phyloP scores from a whole-genome alignment of 192 early-diverging fungal genomes.

The Cetraspora pellucida region DNA sequence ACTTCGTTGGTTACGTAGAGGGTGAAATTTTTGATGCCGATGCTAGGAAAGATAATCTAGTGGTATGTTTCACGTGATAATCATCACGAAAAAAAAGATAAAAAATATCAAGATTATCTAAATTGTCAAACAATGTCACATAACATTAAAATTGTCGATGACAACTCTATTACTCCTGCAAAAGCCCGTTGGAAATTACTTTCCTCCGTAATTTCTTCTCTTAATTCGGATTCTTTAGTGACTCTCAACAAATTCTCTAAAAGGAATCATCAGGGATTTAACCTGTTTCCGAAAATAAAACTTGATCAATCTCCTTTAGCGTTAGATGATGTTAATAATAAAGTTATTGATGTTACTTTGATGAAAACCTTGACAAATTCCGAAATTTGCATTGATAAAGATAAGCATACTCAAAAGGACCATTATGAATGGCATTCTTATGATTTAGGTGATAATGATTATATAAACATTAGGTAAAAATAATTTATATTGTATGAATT shows the following conservation, averaged over 20 bases:
- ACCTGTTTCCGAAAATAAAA: not conserved
- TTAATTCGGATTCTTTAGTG: not conserved
- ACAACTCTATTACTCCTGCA: not conserved
- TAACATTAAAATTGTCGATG: too few species aligned
- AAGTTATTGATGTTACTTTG: not conserved
- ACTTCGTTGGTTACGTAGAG: too few species aligned
- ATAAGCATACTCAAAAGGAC: not conserved
- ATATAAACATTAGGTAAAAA: not conserved
- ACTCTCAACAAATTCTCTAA: not conserved
- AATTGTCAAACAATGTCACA: too few species aligned
- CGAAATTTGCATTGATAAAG: too few species aligned
- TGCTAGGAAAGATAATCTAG: too few species aligned
- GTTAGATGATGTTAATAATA: not conserved
- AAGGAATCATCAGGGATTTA: constrained; percentile 5
- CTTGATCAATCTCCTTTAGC: too few species aligned
- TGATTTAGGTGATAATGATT: not conserved
- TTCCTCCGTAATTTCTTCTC: not conserved
- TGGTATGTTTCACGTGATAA: too few species aligned
- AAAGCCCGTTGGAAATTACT: constrained; percentile 6
- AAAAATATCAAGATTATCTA: too few species aligned
- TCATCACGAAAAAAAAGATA: too few species aligned
- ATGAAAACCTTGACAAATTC: not conserved
- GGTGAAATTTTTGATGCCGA: too few species aligned
- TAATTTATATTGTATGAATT: not conserved
- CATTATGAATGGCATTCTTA: not conserved